phyloP scores from a whole-genome alignment of 108 stramenopile species.

The Skeletonema costatum region DNA sequence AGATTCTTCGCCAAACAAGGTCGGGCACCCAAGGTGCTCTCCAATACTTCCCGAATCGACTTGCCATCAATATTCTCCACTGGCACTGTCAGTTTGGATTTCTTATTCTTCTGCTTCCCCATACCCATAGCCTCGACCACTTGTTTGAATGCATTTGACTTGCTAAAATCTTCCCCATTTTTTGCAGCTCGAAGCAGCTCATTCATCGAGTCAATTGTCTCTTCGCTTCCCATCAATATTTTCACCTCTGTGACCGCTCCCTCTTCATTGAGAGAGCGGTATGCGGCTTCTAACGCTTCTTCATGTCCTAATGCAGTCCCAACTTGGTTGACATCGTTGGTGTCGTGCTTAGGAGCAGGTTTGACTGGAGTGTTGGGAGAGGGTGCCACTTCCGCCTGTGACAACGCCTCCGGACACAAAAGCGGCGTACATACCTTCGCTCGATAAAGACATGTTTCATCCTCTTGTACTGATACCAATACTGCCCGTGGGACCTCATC shows the following conservation, averaged over 20 bases:
- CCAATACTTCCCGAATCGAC: slow-evolving; percentile 56
- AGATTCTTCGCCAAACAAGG: slow-evolving; percentile 45
- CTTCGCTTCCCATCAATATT: slow-evolving; percentile 2
- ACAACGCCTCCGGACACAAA: slow-evolving; percentile 50
- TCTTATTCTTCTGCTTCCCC: neutral
- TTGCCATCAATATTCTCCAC: slow-evolving; percentile 1
- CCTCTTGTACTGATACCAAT: slow-evolving; percentile 30
- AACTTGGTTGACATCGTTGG: neutral
- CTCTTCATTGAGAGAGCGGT: neutral
- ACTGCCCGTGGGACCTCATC: slow-evolving; percentile 18
- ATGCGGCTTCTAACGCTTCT: neutral
- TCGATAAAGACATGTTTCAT: slow-evolving; percentile 57
- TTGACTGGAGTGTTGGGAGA: neutral
- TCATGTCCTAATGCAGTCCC: neutral
- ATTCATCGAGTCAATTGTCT: slow-evolving; percentile 2
- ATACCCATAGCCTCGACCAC: slow-evolving; percentile 2
- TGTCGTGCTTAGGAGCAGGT: neutral
- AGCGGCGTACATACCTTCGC: slow-evolving; percentile 76
- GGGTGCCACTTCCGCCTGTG: neutral
- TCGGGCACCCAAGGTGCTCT: slow-evolving; percentile 37
- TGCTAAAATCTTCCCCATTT: slow-evolving; percentile 11
- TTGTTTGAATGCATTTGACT: neutral
- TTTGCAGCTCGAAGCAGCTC: slow-evolving; percentile 11
- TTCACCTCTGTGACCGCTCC: neutral
- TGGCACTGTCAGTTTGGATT: neutral